Evolutionary conservation across 2,329 filamentous ascomycete species (phyloP).

Genomic region (Aureobasidium mangrovei): DNA sequence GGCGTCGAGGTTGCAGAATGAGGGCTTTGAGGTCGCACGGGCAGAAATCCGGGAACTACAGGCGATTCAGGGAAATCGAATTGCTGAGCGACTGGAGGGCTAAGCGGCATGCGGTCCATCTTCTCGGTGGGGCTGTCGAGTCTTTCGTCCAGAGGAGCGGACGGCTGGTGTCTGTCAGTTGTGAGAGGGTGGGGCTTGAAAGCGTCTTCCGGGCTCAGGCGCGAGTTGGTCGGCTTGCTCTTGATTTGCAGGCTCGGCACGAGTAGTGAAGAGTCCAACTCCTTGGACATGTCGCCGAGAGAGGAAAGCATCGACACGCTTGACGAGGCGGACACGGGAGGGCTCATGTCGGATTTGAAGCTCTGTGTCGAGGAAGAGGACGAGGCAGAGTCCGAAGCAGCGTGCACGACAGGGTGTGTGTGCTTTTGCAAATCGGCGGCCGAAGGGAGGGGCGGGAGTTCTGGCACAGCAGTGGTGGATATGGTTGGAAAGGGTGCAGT

Average conservation of each 20-base stretch:
- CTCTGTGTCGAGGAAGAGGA: conserved; percentile 15
- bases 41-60: conserved; percentile 24
- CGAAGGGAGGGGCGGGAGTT: conserved; percentile 17
- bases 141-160: not conserved
- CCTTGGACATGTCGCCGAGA: not conserved
- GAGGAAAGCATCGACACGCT: conserved; percentile 19
- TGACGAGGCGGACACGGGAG: conserved; percentile 25
- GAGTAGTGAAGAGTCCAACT: not conserved
- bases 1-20: not conserved
- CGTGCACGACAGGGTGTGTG: conserved; percentile 5
- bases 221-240: conserved; percentile 3
- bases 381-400: conserved; percentile 14
- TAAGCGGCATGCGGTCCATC: not conserved
- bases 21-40: not conserved
- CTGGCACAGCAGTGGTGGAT: conserved; percentile 19
- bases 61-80: conserved; percentile 23
- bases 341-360: conserved; percentile 24
- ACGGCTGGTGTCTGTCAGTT: not conserved
- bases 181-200: not conserved
- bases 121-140: conserved; percentile 1
- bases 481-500: not conserved
- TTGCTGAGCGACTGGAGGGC: not conserved
- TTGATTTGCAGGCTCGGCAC: conserved; percentile 10
- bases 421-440: conserved; percentile 4
- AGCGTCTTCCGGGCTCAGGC: conserved; percentile 6